phyloP scores from a whole-genome alignment of 306 rosid species.

The Gynostemma pentaphyllum region DNA sequence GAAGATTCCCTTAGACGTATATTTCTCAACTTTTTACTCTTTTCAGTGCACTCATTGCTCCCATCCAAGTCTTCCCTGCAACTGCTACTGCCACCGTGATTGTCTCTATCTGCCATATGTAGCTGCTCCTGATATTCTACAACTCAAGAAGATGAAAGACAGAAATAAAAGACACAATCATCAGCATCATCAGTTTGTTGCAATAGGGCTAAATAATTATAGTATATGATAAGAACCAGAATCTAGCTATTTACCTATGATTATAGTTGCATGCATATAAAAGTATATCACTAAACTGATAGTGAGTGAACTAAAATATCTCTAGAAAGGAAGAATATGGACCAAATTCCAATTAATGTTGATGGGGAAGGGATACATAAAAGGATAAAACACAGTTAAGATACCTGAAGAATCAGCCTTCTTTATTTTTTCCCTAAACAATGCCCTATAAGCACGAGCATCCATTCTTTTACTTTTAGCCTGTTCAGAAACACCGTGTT shows the following conservation, averaged over 20 bases:
- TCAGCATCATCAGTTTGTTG: background rate
- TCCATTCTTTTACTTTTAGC: conserved; percentile 25
- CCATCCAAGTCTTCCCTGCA: conserved; percentile 15
- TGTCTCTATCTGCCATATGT: conserved; percentile 14
- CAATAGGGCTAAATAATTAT: background rate
- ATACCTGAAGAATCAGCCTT: conserved; percentile 25
- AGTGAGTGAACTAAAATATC: background rate
- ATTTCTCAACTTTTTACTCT: conserved; percentile 14
- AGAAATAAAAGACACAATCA: background rate
- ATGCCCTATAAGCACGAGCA: conserved; percentile 32
- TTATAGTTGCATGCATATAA: background rate
- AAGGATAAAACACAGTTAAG: background rate
- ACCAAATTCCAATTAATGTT: background rate
- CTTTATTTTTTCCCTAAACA: conserved; percentile 16
- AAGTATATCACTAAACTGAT: conserved; percentile 1
- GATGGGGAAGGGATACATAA: background rate
- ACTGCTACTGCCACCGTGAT: conserved; percentile 18
- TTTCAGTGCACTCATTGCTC: conserved; percentile 10
- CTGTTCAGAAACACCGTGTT: conserved; percentile 12
- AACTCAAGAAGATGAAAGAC: conserved; percentile 13
- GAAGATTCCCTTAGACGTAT: conserved; percentile 9
- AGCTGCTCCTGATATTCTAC: conserved; percentile 24
- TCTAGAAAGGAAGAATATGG: background rate
- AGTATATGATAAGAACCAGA: background rate
- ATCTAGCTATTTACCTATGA: conserved; percentile 7